Base-by-base conservation (phyloP, 208 protist species). In the Wallacemonas sp. region DNA sequence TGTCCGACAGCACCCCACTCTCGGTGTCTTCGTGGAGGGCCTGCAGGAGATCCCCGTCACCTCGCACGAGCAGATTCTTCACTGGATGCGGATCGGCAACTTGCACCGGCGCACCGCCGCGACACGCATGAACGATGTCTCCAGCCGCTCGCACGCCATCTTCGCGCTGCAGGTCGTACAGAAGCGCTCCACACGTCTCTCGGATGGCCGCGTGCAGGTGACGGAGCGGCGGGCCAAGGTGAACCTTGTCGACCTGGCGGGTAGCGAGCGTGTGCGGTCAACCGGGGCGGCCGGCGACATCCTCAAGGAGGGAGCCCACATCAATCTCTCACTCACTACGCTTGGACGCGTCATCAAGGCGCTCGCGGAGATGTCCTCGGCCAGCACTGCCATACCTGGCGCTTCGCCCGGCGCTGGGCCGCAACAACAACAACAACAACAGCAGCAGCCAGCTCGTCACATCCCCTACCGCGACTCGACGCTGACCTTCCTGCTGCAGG, bases 91-190 rank as follows among this genome's bases (percentile, higher is more conserved):
- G 29, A 57, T 70, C 24, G 92, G 89, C 36, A 95, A 94, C 63
- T 47, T 71, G 12, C 57, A 61, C 49, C 79, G 94, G 0, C 86
- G 91, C 73, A 91, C 88, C 5, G 96, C 92, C 1, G 61, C 73
- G 1, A 99, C 98, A 0, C 78, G 85, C 33, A 98, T 98, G 94
- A 99, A 99, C 70, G 87, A 98, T n/a, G 73, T 76, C 30, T 98
- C 89, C 19, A 97, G 86, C 54, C 83, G 98, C 30, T 98, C 97
- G 2, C 98, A 99, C 77, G 97, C 97, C 26, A 97, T 99, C 48
- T 99, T 99, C 70, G 65, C 87, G 2, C 76, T 99, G 33, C 74
- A 79, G 39, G 56, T 97, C 12, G 33, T 91, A 14, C 85, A 93
- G 60, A 78, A 78, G 43, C 64, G 70, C 19, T 71, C 36, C 12